Percentiles rank a stretch among this genome's conserved stretches.
These are phyloP conservation scores for Scheffersomyces stambukii DNA, from an alignment of 1,139 yeast species.

Conservation along the genomic window DNA sequence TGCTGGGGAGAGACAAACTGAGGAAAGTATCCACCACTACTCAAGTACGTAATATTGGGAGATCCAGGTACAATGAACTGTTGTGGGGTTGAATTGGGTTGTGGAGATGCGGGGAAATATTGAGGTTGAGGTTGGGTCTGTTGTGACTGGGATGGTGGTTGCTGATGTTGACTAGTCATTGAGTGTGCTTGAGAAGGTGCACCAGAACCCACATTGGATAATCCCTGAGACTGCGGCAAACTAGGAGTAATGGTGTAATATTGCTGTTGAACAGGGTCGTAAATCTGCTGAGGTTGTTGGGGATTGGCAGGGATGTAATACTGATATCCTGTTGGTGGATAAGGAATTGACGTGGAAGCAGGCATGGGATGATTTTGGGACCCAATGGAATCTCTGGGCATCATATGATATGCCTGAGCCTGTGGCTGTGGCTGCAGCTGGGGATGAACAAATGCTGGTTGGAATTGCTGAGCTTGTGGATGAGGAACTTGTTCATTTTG, in stretches of 20 bases:
- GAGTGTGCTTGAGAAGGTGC: slow-evolving; percentile 3
- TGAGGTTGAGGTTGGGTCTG: slow-evolving; percentile 30
- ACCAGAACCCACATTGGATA: background rate
- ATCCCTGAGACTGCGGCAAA: slow-evolving; percentile 12
- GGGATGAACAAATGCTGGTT: slow-evolving; percentile 1
- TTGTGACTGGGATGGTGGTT: slow-evolving; percentile 10
- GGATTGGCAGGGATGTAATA: slow-evolving; percentile 17
- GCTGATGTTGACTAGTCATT: slow-evolving; percentile 10
- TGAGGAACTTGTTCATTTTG: slow-evolving; percentile 8
- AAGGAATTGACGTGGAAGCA: too few species aligned
- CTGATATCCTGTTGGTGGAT: slow-evolving; percentile 17
- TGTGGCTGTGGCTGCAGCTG: slow-evolving; percentile 10
- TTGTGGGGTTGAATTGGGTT: slow-evolving; percentile 19
- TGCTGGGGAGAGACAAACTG: slow-evolving; percentile 5
- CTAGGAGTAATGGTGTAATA: slow-evolving; percentile 40
- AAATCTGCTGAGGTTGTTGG: slow-evolving; percentile 38
- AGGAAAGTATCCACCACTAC: slow-evolving; percentile 7
- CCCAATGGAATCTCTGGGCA: slow-evolving; percentile 11
- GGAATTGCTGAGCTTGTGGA: slow-evolving; percentile 8
- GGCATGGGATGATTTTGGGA: slow-evolving; percentile 1
- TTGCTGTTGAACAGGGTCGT: slow-evolving; percentile 46
- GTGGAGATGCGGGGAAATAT: slow-evolving; percentile 36
- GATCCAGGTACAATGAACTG: slow-evolving; percentile 8
- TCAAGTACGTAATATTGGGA: slow-evolving; percentile 8
- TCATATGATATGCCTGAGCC: slow-evolving; percentile 11